Evolutionary conservation across 176 grass and related monocot species (phyloP).

Genomic region (Pontederia crassipes): DNA sequence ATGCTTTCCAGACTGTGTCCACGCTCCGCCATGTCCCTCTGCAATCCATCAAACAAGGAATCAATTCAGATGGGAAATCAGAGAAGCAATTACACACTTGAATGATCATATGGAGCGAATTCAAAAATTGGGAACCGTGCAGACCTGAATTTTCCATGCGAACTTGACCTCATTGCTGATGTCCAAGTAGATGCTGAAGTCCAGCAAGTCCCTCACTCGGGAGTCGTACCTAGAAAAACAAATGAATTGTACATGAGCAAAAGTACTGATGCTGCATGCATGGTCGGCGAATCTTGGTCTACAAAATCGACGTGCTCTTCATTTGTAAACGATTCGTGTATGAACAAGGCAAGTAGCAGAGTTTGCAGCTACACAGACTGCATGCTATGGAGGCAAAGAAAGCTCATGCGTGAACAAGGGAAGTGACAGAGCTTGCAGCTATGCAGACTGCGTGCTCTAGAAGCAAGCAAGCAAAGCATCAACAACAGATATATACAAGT

Average conservation of each 20-base stretch:
- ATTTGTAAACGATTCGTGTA: no score
- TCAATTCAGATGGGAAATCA: not conserved
- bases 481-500: not conserved
- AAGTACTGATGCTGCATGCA: not conserved
- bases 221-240: not conserved
- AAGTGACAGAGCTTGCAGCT: not conserved
- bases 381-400: not conserved
- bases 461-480: not conserved
- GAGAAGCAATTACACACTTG: no score
- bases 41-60: not conserved
- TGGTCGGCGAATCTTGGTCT: no score
- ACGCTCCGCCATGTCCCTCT: constrained; percentile 15
- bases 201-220: constrained; percentile 14
- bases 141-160: constrained; percentile 20
- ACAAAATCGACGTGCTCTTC: no score
- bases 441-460: not conserved
- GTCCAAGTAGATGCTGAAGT: constrained; percentile 22
- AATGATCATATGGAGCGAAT: not conserved
- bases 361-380: not conserved
- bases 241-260: not conserved
- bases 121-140: not conserved
- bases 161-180: constrained; percentile 20
- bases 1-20: constrained; percentile 19
- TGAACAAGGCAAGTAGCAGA: not conserved
- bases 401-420: no score